These are phyloP conservation scores for Ruellia speciosa DNA, from an alignment of 305 asterid species.

Conservation along the genomic window DNA sequence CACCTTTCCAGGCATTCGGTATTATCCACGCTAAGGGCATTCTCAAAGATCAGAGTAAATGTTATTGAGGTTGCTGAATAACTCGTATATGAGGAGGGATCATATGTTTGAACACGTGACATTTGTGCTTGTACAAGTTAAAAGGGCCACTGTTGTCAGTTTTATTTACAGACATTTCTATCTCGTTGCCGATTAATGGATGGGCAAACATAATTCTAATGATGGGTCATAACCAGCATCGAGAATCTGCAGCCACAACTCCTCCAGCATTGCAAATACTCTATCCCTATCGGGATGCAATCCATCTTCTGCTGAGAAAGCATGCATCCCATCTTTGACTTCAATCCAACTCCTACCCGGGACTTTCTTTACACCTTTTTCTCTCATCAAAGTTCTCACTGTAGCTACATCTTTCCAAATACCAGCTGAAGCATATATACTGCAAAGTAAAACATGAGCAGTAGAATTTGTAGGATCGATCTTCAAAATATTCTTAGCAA, in stretches of 20 bases:
- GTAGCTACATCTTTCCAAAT: slow-evolving; percentile 50
- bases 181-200: no score
- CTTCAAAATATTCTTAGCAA: slow-evolving; percentile 47
- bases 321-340: slow-evolving; percentile 36
- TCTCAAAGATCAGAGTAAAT: no score
- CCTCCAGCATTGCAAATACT: slow-evolving; percentile 40
- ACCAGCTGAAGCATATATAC: slow-evolving; percentile 56
- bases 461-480: slow-evolving; percentile 48
- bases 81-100: no score
- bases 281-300: slow-evolving; percentile 41
- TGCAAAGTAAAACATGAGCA: slow-evolving; percentile 50
- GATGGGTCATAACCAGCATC: slow-evolving; percentile 41
- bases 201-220: no score
- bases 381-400: slow-evolving; percentile 54
- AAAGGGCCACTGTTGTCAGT: no score
- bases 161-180: no score
- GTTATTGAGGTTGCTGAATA: no score
- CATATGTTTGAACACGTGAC: no score
- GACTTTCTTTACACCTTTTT: slow-evolving; percentile 45
- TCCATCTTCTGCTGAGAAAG: slow-evolving; percentile 55
- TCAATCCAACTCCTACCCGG: slow-evolving; percentile 74
- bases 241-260: slow-evolving; percentile 49
- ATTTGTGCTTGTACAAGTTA: no score
- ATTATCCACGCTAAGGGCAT: no score
- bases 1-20: no score